These are phyloP conservation scores for Trichothecium sympodiale DNA, from an alignment of 2,329 filamentous ascomycete species.

Conservation along the genomic window DNA sequence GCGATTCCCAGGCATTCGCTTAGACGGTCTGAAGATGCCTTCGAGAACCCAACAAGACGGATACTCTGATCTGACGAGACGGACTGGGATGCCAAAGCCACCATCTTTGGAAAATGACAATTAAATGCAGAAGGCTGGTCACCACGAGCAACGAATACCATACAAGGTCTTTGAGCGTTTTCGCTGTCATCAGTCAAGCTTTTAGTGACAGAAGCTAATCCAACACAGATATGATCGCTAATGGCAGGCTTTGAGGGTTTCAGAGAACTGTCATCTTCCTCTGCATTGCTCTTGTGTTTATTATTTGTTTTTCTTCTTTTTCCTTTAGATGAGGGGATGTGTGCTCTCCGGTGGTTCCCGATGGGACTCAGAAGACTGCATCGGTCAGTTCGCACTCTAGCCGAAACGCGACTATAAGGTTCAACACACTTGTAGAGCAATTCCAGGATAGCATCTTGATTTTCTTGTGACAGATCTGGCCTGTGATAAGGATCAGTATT, in stretches of 20 bases:
- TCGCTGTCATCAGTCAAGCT: conserved; percentile 36
- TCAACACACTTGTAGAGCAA: conserved; percentile 51
- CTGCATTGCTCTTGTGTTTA: conserved; percentile 15
- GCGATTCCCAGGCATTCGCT: conserved; percentile 47
- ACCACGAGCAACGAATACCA: conserved; percentile 47
- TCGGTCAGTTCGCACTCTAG: background rate
- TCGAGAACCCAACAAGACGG: conserved; percentile 52
- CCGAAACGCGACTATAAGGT: background rate
- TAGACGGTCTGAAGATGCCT: conserved; percentile 45
- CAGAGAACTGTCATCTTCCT: conserved; percentile 15
- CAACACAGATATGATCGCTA: conserved; percentile 47
- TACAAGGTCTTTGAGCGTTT: conserved; percentile 26
- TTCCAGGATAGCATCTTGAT: conserved; percentile 55
- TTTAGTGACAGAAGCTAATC: conserved; percentile 52
- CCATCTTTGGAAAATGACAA: conserved; percentile 47
- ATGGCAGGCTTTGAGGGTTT: conserved; percentile 35
- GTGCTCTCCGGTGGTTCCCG: conserved; percentile 45
- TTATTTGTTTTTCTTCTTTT: conserved; percentile 45
- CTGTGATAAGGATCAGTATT: conserved; percentile 25
- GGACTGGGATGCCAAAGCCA: conserved; percentile 35
- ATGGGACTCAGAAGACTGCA: conserved; percentile 51
- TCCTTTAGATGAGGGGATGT: conserved; percentile 48
- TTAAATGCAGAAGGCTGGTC: conserved; percentile 47
- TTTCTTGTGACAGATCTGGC: conserved; percentile 44
- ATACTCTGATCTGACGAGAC: conserved; percentile 27